Conservation (phyloP, 768 basidiomycete genomes). For the Tulasnella calospora region DNA sequence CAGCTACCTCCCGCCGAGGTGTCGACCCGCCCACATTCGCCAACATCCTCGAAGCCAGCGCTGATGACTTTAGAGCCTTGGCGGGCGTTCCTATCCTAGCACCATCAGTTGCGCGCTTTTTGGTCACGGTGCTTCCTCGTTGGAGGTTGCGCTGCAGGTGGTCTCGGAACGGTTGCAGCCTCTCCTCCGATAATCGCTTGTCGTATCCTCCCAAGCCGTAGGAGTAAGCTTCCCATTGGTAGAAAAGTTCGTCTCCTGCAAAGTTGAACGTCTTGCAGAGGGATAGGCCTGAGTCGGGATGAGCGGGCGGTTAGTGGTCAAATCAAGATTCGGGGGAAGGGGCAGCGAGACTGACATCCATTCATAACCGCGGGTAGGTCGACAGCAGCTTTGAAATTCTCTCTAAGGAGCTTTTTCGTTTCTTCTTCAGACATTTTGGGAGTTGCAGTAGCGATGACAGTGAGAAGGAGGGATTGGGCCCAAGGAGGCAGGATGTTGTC, state of each 20-base stretch:
- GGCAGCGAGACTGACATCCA: slow-evolving; percentile 35
- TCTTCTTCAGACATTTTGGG: slow-evolving; percentile 8
- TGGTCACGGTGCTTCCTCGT: neutral
- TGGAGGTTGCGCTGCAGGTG: slow-evolving; percentile 36
- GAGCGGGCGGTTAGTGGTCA: neutral
- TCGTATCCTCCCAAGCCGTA: slow-evolving; percentile 26
- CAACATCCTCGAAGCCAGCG: slow-evolving; percentile 6
- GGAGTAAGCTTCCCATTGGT: slow-evolving; percentile 45
- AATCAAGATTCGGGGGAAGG: neutral
- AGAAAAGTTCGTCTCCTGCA: slow-evolving; percentile 39
- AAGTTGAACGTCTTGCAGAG: slow-evolving; percentile 42
- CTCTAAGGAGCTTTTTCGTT: slow-evolving; percentile 28
- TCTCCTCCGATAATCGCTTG: neutral
- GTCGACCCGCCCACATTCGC: neutral
- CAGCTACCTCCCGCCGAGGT: neutral
- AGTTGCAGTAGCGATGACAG: neutral
- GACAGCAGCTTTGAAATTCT: slow-evolving; percentile 34
- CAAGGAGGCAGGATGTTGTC: neutral
- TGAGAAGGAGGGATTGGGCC: neutral
- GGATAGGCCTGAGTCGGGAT: slow-evolving; percentile 36
- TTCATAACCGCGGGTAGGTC: slow-evolving; percentile 37
- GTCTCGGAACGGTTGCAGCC: slow-evolving; percentile 32
- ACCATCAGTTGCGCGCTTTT: neutral
- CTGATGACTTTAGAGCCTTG: neutral
- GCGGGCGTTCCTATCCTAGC: neutral